Conservation (phyloP, 306 rosid genomes). For the Pachyrhizus erosus region DNA sequence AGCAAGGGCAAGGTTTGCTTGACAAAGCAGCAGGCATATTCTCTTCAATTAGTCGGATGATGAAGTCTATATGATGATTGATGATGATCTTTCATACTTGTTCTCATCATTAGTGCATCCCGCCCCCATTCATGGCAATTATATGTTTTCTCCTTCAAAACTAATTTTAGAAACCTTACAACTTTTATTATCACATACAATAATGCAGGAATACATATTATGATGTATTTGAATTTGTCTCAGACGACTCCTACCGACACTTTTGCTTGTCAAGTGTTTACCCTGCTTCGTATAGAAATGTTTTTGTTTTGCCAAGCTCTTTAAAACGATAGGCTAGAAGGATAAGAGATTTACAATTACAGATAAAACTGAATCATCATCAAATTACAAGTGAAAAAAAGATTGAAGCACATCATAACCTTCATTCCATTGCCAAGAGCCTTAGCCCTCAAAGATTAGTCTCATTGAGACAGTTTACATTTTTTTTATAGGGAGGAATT, state of each 20-base stretch:
- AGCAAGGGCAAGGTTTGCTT: slow-evolving; percentile 66
- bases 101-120: not conserved
- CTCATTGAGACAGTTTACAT: not conserved
- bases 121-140: not conserved
- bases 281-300: slow-evolving; percentile 11
- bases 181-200: slow-evolving; percentile 27
- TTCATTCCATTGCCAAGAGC: not conserved
- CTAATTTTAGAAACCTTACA: slow-evolving; percentile 10
- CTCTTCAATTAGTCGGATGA: slow-evolving; percentile 83
- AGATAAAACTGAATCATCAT: not conserved
- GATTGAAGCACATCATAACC: not conserved
- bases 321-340: not conserved
- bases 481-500: not conserved
- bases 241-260: not conserved
- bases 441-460: not conserved
- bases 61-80: slow-evolving; percentile 68
- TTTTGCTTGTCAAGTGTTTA: not conserved
- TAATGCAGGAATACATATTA: slow-evolving; percentile 8
- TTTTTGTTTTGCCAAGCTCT: slow-evolving; percentile 1
- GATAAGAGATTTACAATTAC: not conserved
- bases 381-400: not conserved
- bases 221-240: slow-evolving; percentile 2
- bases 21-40: slow-evolving; percentile 80
- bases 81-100: slow-evolving; percentile 18
- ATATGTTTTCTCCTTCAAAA: slow-evolving; percentile 16